These are phyloP conservation scores for Penicillium crystallinum DNA, from an alignment of 495 filamentous ascomycete genomes.

Conservation along the genomic window DNA sequence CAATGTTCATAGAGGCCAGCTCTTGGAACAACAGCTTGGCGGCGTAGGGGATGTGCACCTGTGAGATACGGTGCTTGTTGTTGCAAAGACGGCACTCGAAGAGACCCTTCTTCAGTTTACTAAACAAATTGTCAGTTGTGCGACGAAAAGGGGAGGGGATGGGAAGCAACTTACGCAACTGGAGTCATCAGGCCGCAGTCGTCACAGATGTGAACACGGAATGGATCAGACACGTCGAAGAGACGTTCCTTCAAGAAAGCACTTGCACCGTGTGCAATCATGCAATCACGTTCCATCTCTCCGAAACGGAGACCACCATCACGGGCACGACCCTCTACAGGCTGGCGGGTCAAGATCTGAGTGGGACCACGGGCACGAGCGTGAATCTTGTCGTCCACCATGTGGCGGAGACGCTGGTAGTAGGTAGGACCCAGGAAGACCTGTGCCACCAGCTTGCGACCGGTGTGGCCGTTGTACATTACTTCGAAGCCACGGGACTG, in stretches of 20 bases:
- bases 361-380: slow-evolving; percentile 90
- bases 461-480: slow-evolving; percentile 98
- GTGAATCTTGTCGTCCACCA: slow-evolving; percentile 99
- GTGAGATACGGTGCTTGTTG: slow-evolving; percentile 97
- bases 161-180: slow-evolving; percentile 73
- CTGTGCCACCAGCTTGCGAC: slow-evolving; percentile 84
- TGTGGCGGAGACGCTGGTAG: slow-evolving; percentile 97
- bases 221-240: slow-evolving; percentile 97
- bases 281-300: slow-evolving; percentile 99
- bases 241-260: slow-evolving; percentile 95
- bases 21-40: slow-evolving; percentile 99
- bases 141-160: background rate
- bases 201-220: slow-evolving; percentile 96
- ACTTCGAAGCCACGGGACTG: slow-evolving; percentile 96
- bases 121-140: slow-evolving; percentile 36
- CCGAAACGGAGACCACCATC: slow-evolving; percentile 98
- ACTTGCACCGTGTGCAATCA: slow-evolving; percentile 97
- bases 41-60: slow-evolving; percentile 95
- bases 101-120: slow-evolving; percentile 88
- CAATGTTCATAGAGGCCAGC: slow-evolving; percentile 96
- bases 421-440: slow-evolving; percentile 97
- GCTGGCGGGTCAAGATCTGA: slow-evolving; percentile 95
- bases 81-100: slow-evolving; percentile 97
- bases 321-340: slow-evolving; percentile 95
- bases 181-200: slow-evolving; percentile 99